Base-by-base conservation (phyloP, 345 rosid genomes). In the Syzygium jambos region DNA sequence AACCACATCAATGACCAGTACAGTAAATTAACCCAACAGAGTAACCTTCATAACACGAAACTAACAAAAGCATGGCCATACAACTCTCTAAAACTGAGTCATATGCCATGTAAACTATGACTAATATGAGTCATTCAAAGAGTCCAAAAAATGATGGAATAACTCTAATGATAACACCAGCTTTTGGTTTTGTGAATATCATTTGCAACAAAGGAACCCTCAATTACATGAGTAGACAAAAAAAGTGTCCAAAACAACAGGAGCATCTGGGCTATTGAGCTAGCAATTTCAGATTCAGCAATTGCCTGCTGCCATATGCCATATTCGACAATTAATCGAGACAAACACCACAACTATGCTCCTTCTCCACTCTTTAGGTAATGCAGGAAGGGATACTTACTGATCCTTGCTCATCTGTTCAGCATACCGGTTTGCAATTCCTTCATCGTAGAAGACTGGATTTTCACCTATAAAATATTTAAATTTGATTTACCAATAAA, bases 381-480 rank as follows among this genome's bases (percentile, higher is more conserved):
- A 73, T 34, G 80, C 80, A 73, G 46, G 80, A 73, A 73, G 49
- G 23, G 80, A 86, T 53, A 86, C 95, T 91, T 89, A 94, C 96
- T 89, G 90, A 63, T 90, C 93, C 86, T 88, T 89, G 59, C 84
- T 38, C 23, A 87, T 65, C 85, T 91, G 91, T 51, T 91, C 95
- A 17, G 89, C 34, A 85, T 88, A 90, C 68, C 92, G 89, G 87
- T 90, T 84, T 51, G 78, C 87, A 52, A 85, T 85, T 87, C 88
- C 89, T 86, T 92, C 93, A 82, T 87, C 90, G 11, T 91, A 93
- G 85, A 90, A 92, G 6, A 91, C 92, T 88, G 88, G 84, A 88
- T 91, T 87, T 57, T 84, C 91, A 89, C 89, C 89, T 89, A 22
- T n/a, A 61, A 52, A 87, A 82, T 68, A 49, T 78, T 11, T 49